Percentiles rank a stretch among this genome's conserved stretches.
phyloP scores from a whole-genome alignment of 129 eudicot species.

The Chrysanthemum seticuspe region DNA sequence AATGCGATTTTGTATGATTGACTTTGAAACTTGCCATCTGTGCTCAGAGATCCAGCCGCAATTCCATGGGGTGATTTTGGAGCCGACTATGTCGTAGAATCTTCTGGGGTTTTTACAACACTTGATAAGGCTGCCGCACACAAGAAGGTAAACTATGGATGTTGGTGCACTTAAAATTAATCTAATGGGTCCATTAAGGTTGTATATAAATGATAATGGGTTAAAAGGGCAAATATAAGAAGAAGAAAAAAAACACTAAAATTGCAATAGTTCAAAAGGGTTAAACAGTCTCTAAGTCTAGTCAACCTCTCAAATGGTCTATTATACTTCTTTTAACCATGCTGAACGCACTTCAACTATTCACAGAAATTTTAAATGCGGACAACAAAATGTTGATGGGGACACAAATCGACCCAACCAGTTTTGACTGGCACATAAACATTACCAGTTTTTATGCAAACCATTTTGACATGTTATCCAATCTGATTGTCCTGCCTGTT shows the following conservation, averaged over 20 bases:
- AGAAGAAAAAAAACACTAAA: neutral
- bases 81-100: constrained; percentile 93
- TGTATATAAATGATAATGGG: neutral
- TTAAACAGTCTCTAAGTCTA: too few relatives aligned
- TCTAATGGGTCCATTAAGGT: neutral
- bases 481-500: too few relatives aligned
- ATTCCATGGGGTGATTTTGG: constrained; percentile 99
- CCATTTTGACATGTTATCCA: too few relatives aligned
- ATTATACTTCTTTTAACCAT: too few relatives aligned
- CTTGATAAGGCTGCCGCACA: constrained; percentile 89
- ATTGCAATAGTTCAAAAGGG: too few relatives aligned
- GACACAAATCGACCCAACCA: too few relatives aligned
- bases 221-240: neutral
- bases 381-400: neutral
- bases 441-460: too few relatives aligned
- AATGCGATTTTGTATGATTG: neutral
- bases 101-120: constrained; percentile 93
- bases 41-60: constrained; percentile 78
- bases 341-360: too few relatives aligned
- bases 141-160: constrained; percentile 51
- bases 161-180: neutral
- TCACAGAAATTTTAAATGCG: too few relatives aligned
- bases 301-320: too few relatives aligned
- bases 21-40: neutral
- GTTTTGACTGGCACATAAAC: too few relatives aligned